A percentile compares a stretch with the other conserved stretches of the same genome.
Evolutionary conservation across 495 filamentous ascomycete species (phyloP).

Genomic region (Aspergillus sclerotioniger): DNA sequence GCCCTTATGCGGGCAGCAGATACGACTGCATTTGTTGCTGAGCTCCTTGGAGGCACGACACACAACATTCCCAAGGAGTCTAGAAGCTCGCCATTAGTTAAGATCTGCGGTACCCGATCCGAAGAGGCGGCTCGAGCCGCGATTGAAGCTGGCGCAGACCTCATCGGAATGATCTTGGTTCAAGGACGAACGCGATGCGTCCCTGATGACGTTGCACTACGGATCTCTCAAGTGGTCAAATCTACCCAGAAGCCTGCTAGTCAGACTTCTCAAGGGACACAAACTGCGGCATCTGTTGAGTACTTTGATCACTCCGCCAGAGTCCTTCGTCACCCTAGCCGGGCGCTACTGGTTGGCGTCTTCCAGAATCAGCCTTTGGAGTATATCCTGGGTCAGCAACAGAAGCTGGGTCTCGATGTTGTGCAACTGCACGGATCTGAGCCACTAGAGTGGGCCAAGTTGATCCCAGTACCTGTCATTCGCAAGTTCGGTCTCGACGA

Average conservation of each 20-base stretch:
- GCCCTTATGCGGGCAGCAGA: conserved; percentile 87
- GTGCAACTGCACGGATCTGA: conserved; percentile 92
- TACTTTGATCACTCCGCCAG: conserved; percentile 62
- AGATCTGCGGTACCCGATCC: conserved; percentile 93
- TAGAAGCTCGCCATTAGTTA: conserved; percentile 62
- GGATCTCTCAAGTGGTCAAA: conserved; percentile 79
- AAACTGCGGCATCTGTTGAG: conserved; percentile 45
- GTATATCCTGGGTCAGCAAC: conserved; percentile 74
- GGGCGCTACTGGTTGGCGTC: conserved; percentile 85
- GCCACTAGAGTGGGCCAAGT: conserved; percentile 82
- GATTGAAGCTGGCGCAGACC: conserved; percentile 83
- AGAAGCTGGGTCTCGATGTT: conserved; percentile 76
- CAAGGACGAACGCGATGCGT: conserved; percentile 77
- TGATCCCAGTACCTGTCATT: conserved; percentile 89
- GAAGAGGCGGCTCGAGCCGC: conserved; percentile 77
- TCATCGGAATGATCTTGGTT: conserved; percentile 90
- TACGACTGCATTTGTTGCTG: conserved; percentile 74
- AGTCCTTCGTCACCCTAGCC: conserved; percentile 51
- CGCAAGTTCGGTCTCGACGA: conserved; percentile 74
- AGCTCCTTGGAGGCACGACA: conserved; percentile 66
- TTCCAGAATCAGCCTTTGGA: conserved; percentile 87
- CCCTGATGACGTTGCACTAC: conserved; percentile 67
- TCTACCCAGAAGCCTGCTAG: conserved; percentile 48
- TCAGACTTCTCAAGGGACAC: conserved; percentile 34
- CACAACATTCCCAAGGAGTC: conserved; percentile 20